These are phyloP conservation scores for Toxicodendron radicans DNA, from an alignment of 345 rosid species.

Conservation along the genomic window DNA sequence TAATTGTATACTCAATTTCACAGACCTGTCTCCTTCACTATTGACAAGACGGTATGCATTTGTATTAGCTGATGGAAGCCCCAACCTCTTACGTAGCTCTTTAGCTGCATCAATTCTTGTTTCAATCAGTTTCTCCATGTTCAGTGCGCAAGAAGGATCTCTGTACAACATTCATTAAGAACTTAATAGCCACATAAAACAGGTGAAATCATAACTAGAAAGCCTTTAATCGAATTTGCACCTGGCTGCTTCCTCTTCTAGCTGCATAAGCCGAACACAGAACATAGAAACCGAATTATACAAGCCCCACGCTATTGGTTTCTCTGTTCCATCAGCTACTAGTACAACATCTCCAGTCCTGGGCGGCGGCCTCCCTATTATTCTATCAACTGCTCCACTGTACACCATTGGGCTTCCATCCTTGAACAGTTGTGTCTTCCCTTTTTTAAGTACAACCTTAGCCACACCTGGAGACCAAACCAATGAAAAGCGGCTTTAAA, in stretches of 20 bases:
- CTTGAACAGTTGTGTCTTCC: constrained; percentile 84
- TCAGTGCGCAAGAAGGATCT: constrained; percentile 74
- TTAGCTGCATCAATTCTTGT: constrained; percentile 66
- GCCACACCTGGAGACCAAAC: constrained; percentile 48
- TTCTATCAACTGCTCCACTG: constrained; percentile 87
- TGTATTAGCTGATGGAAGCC: constrained; percentile 68
- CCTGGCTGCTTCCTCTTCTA: constrained; percentile 80
- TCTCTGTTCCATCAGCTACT: constrained; percentile 82
- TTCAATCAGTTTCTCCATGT: constrained; percentile 74
- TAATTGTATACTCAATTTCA: background rate
- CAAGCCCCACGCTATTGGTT: constrained; percentile 82
- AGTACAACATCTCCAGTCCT: constrained; percentile 82
- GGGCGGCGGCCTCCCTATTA: constrained; percentile 82
- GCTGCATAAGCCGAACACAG: constrained; percentile 91
- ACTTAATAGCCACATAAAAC: constrained; percentile 1
- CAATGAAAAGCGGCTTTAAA: constrained; percentile 6
- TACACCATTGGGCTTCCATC: constrained; percentile 92
- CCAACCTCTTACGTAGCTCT: constrained; percentile 57
- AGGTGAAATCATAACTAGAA: constrained; percentile 5
- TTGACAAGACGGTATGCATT: constrained; percentile 84
- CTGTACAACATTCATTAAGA: constrained; percentile 36
- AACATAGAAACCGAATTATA: constrained; percentile 88
- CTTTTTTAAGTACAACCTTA: constrained; percentile 88
- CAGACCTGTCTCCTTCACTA: constrained; percentile 91
- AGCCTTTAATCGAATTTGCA: constrained; percentile 11